phyloP scores from a whole-genome alignment of 306 rosid genomes.

The Rosa lucieae region DNA sequence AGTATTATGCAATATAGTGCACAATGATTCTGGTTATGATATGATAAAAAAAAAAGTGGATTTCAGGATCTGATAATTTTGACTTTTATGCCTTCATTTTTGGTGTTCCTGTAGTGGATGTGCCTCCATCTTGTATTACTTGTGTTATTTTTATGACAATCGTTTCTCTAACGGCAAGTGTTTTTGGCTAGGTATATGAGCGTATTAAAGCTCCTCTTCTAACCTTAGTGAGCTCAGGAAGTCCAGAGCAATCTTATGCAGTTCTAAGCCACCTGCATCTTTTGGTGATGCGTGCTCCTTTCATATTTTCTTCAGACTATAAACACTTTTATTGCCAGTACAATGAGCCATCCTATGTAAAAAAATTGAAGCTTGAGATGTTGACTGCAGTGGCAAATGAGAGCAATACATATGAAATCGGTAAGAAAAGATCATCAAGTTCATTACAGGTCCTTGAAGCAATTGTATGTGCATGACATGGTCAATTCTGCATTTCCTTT shows the following conservation, averaged over 20 bases:
- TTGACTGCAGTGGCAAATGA: slow-evolving; percentile 98
- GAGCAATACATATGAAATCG: slow-evolving; percentile 96
- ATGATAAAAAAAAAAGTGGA: not conserved
- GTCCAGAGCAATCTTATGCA: slow-evolving; percentile 98
- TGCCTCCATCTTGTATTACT: slow-evolving; percentile 16
- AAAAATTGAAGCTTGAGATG: slow-evolving; percentile 98
- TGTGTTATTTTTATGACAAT: slow-evolving; percentile 20
- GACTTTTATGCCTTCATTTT: not conserved
- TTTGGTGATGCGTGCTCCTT: slow-evolving; percentile 99
- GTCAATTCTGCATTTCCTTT: slow-evolving; percentile 17
- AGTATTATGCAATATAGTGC: not conserved
- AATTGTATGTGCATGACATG: slow-evolving; percentile 7
- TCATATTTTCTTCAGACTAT: slow-evolving; percentile 88
- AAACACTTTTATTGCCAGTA: slow-evolving; percentile 98
- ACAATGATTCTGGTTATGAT: not conserved
- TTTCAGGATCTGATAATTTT: slow-evolving; percentile 17
- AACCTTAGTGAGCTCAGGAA: slow-evolving; percentile 97
- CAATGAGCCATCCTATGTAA: slow-evolving; percentile 98
- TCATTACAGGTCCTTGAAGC: not conserved
- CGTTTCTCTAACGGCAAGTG: slow-evolving; percentile 28
- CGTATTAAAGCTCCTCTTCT: slow-evolving; percentile 98
- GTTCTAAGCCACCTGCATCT: slow-evolving; percentile 96
- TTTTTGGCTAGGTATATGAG: slow-evolving; percentile 77
- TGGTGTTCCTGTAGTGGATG: slow-evolving; percentile 18
- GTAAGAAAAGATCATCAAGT: slow-evolving; percentile 37